These are phyloP conservation scores for Noccaea bulbosa DNA, from an alignment of 345 rosid species.

Conservation along the genomic window DNA sequence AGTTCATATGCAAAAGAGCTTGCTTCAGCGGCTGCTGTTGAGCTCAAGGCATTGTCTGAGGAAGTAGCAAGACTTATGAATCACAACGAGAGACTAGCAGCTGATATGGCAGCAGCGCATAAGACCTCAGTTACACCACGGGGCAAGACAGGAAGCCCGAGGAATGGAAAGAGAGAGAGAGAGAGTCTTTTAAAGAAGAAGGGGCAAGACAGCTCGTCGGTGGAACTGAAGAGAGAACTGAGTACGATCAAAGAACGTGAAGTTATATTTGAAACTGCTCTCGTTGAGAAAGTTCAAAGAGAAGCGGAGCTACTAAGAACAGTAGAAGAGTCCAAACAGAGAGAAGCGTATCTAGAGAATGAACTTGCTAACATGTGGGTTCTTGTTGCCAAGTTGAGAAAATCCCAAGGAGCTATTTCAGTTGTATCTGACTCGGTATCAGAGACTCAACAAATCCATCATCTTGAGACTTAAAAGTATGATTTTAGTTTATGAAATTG, in stretches of 20 bases:
- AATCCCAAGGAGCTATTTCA: constrained; percentile 55
- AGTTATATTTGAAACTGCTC: constrained; percentile 66
- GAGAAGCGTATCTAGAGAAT: constrained; percentile 94
- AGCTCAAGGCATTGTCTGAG: constrained; percentile 95
- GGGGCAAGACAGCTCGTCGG: constrained; percentile 59
- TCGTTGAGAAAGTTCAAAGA: constrained; percentile 66
- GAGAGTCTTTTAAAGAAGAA: constrained; percentile 53
- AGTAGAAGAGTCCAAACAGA: constrained; percentile 83
- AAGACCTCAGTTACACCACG: constrained; percentile 65
- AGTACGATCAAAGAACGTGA: constrained; percentile 72
- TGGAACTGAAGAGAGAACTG: constrained; percentile 79
- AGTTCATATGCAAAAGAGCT: constrained; percentile 94
- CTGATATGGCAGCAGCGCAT: constrained; percentile 57
- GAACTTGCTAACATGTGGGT: constrained; percentile 99
- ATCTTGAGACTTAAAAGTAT: constrained; percentile 35
- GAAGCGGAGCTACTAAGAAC: constrained; percentile 76
- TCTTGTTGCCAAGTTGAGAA: constrained; percentile 88
- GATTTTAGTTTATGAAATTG: constrained; percentile 6
- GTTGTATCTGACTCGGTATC: constrained; percentile 45
- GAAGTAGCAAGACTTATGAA: constrained; percentile 94
- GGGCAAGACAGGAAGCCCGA: constrained; percentile 38
- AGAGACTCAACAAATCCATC: constrained; percentile 34
- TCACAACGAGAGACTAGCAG: constrained; percentile 68
- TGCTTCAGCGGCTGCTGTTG: constrained; percentile 97
- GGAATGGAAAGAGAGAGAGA: constrained; percentile 62